Percentiles rank a stretch among this genome's conserved stretches.
phyloP scores from a whole-genome alignment of 1,139 yeast genomes.

The Hansenula anomala region DNA sequence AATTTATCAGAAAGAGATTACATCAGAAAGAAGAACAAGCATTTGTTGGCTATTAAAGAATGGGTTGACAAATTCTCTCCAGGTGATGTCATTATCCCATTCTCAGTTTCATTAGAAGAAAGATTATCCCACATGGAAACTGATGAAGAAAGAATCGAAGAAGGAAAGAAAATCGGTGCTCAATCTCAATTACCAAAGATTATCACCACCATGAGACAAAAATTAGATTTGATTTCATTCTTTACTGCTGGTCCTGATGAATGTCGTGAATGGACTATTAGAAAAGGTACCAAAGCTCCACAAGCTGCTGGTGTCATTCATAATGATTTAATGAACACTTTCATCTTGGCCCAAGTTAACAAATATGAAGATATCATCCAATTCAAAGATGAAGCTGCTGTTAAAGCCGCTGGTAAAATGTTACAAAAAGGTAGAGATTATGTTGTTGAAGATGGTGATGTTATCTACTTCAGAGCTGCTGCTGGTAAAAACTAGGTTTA shows the following conservation, averaged over 20 bases:
- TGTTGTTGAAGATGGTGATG: slow-evolving; percentile 87
- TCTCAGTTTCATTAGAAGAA: slow-evolving; percentile 91
- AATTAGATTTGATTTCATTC: slow-evolving; percentile 76
- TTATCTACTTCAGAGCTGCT: slow-evolving; percentile 92
- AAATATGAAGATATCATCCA: slow-evolving; percentile 82
- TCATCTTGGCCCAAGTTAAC: slow-evolving; percentile 77
- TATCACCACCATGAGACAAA: slow-evolving; percentile 77
- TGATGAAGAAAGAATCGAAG: slow-evolving; percentile 89
- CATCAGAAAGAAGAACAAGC: slow-evolving; percentile 96
- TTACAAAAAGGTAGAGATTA: slow-evolving; percentile 95
- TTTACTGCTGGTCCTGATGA: slow-evolving; percentile 85
- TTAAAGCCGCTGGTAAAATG: slow-evolving; percentile 91
- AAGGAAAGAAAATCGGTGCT: slow-evolving; percentile 83
- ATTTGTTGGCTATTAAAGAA: slow-evolving; percentile 83
- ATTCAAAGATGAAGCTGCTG: slow-evolving; percentile 77
- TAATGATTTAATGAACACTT: slow-evolving; percentile 73
- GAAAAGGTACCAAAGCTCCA: slow-evolving; percentile 82
- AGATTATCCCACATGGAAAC: slow-evolving; percentile 83
- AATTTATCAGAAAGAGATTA: slow-evolving; percentile 93
- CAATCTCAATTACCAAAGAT: slow-evolving; percentile 86
- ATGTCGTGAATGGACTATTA: slow-evolving; percentile 86
- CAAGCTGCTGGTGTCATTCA: slow-evolving; percentile 89
- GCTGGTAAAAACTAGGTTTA: slow-evolving; percentile 72
- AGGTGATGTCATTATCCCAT: slow-evolving; percentile 92
- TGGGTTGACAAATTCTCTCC: slow-evolving; percentile 96